Evolutionary conservation across 257 asterid species (phyloP).

Genomic region (Rehmannia glutinosa): DNA sequence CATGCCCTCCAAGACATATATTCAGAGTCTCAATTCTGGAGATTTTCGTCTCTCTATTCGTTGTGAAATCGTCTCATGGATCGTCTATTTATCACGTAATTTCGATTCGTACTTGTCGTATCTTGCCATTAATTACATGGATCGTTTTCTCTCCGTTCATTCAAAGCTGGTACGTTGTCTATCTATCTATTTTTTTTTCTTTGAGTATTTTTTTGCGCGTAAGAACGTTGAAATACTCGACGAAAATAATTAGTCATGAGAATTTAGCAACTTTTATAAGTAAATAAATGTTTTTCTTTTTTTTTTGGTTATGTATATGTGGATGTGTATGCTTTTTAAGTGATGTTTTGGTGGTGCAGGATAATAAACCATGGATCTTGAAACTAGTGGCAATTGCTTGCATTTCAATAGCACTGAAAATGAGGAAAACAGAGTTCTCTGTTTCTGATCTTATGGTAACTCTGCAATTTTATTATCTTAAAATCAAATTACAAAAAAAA

Average conservation of each 20-base stretch:
- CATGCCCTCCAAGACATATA: constrained; percentile 45
- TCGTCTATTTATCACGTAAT: constrained; percentile 25
- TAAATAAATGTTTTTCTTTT: too few relatives aligned
- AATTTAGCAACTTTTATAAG: too few relatives aligned
- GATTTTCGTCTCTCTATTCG: constrained; percentile 24
- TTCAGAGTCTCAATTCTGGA: constrained; percentile 19
- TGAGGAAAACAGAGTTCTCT: constrained; percentile 45
- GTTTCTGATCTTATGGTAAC: constrained; percentile 42
- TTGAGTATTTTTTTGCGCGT: background rate
- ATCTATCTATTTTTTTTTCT: background rate
- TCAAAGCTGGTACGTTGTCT: constrained; percentile 31
- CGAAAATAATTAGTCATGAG: too few relatives aligned
- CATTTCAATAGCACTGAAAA: constrained; percentile 63
- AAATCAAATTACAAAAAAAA: too few relatives aligned
- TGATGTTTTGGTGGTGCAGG: constrained; percentile 28
- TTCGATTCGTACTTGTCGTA: constrained; percentile 39
- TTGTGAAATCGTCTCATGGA: constrained; percentile 32
- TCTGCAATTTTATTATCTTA: background rate
- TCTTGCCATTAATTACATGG: constrained; percentile 64
- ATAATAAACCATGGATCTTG: constrained; percentile 60
- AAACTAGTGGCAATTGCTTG: constrained; percentile 56
- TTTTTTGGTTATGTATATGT: too few relatives aligned
- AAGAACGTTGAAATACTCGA: too few relatives aligned
- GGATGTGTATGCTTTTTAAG: too few relatives aligned
- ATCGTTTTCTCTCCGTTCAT: constrained; percentile 59